Evolutionary conservation across 139 green algal genomes (phyloP).

Genomic region (Protoeuglena noctilucae): DNA sequence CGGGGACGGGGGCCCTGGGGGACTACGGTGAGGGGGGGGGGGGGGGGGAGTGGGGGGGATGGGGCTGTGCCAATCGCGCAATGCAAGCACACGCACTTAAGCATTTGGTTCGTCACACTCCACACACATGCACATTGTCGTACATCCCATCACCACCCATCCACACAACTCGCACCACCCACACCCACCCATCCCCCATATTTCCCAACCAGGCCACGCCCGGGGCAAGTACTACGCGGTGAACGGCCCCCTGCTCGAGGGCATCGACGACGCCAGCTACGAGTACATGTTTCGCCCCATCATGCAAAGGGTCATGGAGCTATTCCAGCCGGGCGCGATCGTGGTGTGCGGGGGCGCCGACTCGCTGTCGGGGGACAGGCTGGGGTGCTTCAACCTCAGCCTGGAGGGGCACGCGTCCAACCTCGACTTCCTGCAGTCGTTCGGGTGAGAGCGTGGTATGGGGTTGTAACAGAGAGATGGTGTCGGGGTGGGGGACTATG

Average conservation of each 20-base stretch:
- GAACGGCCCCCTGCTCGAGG: conserved; percentile 88
- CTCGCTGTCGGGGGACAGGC: conserved; percentile 79
- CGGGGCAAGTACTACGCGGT: conserved; percentile 75
- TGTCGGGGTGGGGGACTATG: no score
- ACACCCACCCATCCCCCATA: no score
- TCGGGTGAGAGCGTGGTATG: no score
- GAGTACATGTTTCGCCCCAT: conserved; percentile 81
- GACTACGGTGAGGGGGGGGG: not conserved
- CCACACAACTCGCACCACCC: no score
- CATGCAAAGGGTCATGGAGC: conserved; percentile 89
- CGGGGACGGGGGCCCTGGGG: conserved; percentile 67
- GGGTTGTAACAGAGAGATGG: no score
- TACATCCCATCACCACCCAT: no score
- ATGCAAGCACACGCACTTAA: no score
- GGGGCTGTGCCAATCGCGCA: no score
- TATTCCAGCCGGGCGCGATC: conserved; percentile 86
- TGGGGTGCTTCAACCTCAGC: conserved; percentile 98
- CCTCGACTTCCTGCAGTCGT: conserved; percentile 73
- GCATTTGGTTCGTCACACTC: no score
- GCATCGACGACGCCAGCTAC: conserved; percentile 92
- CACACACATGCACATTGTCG: no score
- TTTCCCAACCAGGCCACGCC: conserved; percentile 50
- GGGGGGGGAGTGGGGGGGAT: no score
- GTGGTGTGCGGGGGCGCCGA: conserved; percentile 94
- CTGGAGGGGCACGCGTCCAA: conserved; percentile 42